Conservation (phyloP, 768 basidiomycete species). For the Collybia mongolica region DNA sequence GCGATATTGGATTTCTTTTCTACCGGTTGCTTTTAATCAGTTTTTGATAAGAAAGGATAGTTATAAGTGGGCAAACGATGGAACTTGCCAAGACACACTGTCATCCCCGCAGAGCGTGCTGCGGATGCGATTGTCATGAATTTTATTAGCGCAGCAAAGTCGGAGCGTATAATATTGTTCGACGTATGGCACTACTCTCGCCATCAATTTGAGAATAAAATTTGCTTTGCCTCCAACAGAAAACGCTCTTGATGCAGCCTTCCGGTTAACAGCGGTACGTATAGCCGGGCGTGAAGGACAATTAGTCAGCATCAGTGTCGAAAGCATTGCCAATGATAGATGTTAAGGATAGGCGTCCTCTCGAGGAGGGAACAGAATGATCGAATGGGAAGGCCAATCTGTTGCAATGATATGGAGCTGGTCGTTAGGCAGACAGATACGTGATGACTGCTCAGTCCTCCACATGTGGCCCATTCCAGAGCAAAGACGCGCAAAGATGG, state of each 20-base stretch:
- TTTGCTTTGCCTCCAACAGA: too few relatives aligned
- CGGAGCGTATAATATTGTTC: too few relatives aligned
- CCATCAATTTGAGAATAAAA: too few relatives aligned
- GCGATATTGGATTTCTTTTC: constrained; percentile 16
- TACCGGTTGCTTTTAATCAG: not conserved
- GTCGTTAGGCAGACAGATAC: constrained; percentile 7
- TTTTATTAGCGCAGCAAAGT: too few relatives aligned
- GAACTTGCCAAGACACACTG: not conserved
- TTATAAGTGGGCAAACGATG: not conserved
- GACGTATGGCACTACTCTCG: too few relatives aligned
- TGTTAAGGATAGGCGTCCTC: constrained; percentile 10
- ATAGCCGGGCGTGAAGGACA: not conserved
- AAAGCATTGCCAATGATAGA: constrained; percentile 12
- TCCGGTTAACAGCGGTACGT: not conserved
- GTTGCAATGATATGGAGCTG: not conserved
- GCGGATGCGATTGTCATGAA: too few relatives aligned
- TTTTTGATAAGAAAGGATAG: not conserved
- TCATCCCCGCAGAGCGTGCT: too few relatives aligned
- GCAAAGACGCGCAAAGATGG: not conserved
- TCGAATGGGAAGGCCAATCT: not conserved
- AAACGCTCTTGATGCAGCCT: too few relatives aligned
- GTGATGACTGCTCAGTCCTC: not conserved
- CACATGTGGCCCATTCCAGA: not conserved
- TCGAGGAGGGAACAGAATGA: not conserved
- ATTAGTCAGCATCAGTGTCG: not conserved